Base-by-base conservation (phyloP, 2,329 filamentous ascomycete species). In the Monilinia laxa region DNA sequence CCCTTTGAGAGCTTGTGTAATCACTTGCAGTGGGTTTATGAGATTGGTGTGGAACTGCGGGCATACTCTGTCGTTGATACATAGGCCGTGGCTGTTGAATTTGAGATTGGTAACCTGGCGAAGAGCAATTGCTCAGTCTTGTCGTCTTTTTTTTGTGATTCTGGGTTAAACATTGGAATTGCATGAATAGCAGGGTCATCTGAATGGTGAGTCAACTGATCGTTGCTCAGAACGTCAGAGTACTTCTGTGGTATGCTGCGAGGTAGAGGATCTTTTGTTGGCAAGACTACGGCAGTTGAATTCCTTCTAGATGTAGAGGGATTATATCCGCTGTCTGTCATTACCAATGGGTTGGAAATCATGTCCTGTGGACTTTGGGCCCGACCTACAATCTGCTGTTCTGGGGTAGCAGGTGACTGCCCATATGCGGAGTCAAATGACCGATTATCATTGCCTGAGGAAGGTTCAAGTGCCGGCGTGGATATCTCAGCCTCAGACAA, bases 311-410 rank as follows among this genome's bases (percentile, higher is more conserved):
- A 88, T 5, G 84, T 78, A 71, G 83, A 87, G 10, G 85, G 88
- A 71, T 84, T 84, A 71, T 88, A 88, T 20, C 85, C 85, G 35
- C 85, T 87, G 71, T 88, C 85, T 51, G 84, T 81, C 69, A n/a
- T n/a, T n/a, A n/a, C n/a, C n/a, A n/a, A n/a, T n/a, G n/a, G n/a
- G n/a, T n/a, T n/a, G n/a, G n/a, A n/a, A n/a, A n/a, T n/a, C n/a
- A 63, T 20, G 23, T 73, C 71, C 20, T 57, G 31, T 7, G 69
- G 60, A 16, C 67, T 65, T 56, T 68, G 67, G 5, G 62, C 28
- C 23, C 47, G 38, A 28, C 28, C 38, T 14, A 65, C n/a, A 40
- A 20, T 12, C 42, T 60, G 10, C 31, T 59, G 23, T 49, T 67
- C 23, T 52, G 60, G 28, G 7, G 63, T 64, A 18, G 64, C 68